Base-by-base conservation (phyloP, 768 basidiomycete genomes). In the Paxillus ammoniavirescens region DNA sequence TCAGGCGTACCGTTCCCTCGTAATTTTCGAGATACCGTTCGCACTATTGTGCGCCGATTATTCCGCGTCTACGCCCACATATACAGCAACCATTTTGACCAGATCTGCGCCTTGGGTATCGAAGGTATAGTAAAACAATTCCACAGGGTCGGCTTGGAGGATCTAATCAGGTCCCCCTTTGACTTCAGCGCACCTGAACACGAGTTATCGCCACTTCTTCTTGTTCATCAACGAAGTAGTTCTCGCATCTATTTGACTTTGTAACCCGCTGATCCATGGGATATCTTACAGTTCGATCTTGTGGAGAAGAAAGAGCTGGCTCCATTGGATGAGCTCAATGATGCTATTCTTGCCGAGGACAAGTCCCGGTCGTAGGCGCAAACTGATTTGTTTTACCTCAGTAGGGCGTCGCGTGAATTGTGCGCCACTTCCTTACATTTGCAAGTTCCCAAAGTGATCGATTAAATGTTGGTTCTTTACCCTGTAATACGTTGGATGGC, bases 11-110 rank as follows among this genome's bases (percentile, higher is more conserved):
- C 92, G 2, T 98, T 98, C 71, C 91, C 94, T 1, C 83, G 81
- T 66, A 92, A 84, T 65, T 98, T 97, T 73, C 83, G 86, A 28
- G 88, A 91, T 15, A 95, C 91, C 0, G 89, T 97, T 56, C 87
- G 93, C 65, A 93, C 91, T 9, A 93, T 99, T 54, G 82, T 93
- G 53, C 82, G 97, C 42, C 83, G 97, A 26, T 71, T 99, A 51
- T 99, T 99, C 80, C 83, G 97, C 15, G 91, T 99, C 40, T 99
- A 99, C 68, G 97, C 94, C 17, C 97, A 99, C 69, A 86, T 98
- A 65, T 99, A 99, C 77, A 96, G 94, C 77, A 96, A 93, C 61
- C 97, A 99, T 72, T 98, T 99, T 70, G 97, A 98, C 64, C 96
- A 98, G 63, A 92, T 98, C 54, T 98, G 96, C 69, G 97, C 97